A percentile compares a stretch with the other conserved stretches of the same genome.
Evolutionary conservation across 352 stramenopile genomes (phyloP).

Genomic region (Globisporangium irregulare): DNA sequence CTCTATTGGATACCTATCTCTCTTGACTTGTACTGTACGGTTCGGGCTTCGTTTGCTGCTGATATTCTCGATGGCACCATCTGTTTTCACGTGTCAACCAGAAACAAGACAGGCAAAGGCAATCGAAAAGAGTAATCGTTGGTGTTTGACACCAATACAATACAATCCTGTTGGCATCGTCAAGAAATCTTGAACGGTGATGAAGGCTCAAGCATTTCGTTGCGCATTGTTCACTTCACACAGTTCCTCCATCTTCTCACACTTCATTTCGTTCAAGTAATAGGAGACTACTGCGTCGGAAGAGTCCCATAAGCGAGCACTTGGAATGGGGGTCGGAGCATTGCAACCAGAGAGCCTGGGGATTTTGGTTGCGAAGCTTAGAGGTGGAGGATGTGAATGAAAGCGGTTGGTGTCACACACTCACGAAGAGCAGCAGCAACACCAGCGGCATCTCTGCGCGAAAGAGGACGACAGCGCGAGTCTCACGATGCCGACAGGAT

Average conservation of each 20-base stretch:
- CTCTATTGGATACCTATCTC: no score
- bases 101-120: neutral
- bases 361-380: no score
- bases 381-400: neutral
- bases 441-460: neutral
- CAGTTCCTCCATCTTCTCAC: no score
- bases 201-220: no score
- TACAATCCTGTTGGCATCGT: neutral
- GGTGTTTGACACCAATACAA: neutral
- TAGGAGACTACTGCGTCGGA: no score
- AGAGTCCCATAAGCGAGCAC: no score
- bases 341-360: no score
- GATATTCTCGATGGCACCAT: neutral
- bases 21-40: no score
- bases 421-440: neutral
- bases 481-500: slow-evolving; percentile 5
- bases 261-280: no score
- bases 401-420: neutral
- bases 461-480: neutral
- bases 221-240: no score
- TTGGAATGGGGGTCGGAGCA: no score
- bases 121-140: neutral
- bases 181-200: neutral
- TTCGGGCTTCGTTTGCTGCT: neutral
- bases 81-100: neutral